Conservation (phyloP, 345 rosid genomes). For the Isatis tinctoria region DNA sequence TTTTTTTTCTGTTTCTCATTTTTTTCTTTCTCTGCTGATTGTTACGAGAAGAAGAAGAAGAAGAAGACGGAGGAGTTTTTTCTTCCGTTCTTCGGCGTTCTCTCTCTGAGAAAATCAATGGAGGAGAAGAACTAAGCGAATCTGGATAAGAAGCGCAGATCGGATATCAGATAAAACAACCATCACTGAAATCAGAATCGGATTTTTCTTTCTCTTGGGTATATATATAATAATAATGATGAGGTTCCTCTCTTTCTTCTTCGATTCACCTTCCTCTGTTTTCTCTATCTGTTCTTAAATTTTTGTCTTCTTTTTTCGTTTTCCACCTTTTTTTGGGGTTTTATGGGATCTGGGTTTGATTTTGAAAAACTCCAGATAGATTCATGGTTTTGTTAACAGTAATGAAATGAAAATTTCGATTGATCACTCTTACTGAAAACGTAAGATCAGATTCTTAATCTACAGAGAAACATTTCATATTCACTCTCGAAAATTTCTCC, state of each 20-base stretch:
- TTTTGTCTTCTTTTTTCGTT: neutral
- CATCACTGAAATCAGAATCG: neutral
- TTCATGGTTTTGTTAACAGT: neutral
- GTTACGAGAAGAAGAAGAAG: neutral
- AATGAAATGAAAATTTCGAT: neutral
- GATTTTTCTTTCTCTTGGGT: conserved; percentile 5
- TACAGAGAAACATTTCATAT: too few relatives aligned
- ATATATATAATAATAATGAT: conserved; percentile 13
- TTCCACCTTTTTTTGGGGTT: neutral
- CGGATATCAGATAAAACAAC: neutral
- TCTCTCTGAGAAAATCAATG: neutral
- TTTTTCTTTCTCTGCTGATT: neutral
- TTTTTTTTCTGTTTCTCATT: neutral
- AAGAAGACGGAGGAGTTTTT: neutral
- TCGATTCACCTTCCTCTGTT: neutral
- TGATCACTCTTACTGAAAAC: neutral
- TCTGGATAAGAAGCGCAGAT: conserved; percentile 1
- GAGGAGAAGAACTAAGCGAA: conserved; percentile 13
- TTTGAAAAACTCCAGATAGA: neutral
- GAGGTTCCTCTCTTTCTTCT: conserved; percentile 32
- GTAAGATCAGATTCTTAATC: neutral
- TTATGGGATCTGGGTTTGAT: neutral
- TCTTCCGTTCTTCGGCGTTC: neutral
- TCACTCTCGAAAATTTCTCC: neutral
- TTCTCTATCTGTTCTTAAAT: neutral